Evolutionary conservation across 2,329 filamentous ascomycete genomes (phyloP).

Genomic region (Arthroderma sp.): DNA sequence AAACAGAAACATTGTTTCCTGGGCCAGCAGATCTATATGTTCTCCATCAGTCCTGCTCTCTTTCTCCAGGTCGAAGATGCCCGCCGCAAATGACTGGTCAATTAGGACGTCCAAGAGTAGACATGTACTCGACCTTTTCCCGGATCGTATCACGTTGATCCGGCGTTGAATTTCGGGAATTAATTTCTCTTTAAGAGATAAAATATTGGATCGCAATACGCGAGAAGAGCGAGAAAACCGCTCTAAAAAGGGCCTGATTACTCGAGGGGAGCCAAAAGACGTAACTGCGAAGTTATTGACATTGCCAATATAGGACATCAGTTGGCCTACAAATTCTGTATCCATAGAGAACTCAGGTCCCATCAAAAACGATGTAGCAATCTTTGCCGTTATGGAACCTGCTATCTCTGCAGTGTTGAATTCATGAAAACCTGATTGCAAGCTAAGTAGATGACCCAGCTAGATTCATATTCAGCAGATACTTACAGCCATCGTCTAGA

Average conservation of each 20-base stretch:
- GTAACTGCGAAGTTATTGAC: neutral
- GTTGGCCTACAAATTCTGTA: neutral
- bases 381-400: neutral
- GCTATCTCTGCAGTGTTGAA: neutral
- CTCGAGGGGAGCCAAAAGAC: neutral
- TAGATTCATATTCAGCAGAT: neutral
- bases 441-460: neutral
- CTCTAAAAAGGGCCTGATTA: neutral
- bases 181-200: neutral
- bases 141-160: neutral
- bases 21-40: conserved; percentile 1
- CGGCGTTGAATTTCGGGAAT: neutral
- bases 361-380: neutral
- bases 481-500: neutral
- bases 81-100: neutral
- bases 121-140: neutral
- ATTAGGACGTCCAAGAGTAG: neutral
- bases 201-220: neutral
- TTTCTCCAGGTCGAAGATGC: neutral
- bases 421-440: neutral
- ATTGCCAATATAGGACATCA: neutral
- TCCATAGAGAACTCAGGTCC: neutral
- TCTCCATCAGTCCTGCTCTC: neutral
- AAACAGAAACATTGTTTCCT: conserved; percentile 3
- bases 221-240: neutral